Conservation (phyloP, 305 asterid genomes). For the Solanum hybrid region DNA sequence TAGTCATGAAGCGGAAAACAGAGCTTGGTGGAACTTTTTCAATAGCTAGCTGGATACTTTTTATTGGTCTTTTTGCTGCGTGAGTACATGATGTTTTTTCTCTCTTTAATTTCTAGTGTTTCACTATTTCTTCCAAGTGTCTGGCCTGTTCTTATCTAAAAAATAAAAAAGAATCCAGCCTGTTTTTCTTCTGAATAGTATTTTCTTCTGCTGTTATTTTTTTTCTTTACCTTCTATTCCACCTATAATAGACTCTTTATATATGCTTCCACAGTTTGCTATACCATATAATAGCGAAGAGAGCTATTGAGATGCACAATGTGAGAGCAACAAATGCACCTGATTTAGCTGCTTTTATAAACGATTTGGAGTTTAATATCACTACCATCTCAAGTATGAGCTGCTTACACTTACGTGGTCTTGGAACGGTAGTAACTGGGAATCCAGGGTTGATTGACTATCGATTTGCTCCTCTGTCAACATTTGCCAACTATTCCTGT, state of each 20-base stretch:
- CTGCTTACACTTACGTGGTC: conserved; percentile 84
- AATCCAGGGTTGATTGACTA: conserved; percentile 53
- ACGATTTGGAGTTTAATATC: conserved; percentile 74
- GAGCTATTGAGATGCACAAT: conserved; percentile 84
- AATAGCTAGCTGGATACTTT: conserved; percentile 83
- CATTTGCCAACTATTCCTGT: conserved; percentile 75
- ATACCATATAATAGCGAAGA: conserved; percentile 76
- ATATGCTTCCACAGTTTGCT: conserved; percentile 53
- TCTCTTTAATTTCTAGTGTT: not conserved
- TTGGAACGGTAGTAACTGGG: conserved; percentile 58
- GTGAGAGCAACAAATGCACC: conserved; percentile 79
- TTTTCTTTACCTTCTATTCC: not conserved
- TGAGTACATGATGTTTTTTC: conserved; percentile 27
- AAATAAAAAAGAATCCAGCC: not conserved
- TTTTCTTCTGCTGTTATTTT: not conserved
- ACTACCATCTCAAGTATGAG: conserved; percentile 87
- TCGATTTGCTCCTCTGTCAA: conserved; percentile 57
- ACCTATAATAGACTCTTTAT: not conserved
- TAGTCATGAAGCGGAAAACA: conserved; percentile 74
- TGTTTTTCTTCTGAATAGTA: not conserved
- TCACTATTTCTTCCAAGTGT: not conserved
- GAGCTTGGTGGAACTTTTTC: conserved; percentile 95
- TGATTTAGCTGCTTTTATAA: conserved; percentile 60
- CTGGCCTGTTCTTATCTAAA: not conserved
- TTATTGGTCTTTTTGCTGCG: conserved; percentile 85